phyloP scores from a whole-genome alignment of 2,329 filamentous ascomycete species.

The Xylariaceae sp. region DNA sequence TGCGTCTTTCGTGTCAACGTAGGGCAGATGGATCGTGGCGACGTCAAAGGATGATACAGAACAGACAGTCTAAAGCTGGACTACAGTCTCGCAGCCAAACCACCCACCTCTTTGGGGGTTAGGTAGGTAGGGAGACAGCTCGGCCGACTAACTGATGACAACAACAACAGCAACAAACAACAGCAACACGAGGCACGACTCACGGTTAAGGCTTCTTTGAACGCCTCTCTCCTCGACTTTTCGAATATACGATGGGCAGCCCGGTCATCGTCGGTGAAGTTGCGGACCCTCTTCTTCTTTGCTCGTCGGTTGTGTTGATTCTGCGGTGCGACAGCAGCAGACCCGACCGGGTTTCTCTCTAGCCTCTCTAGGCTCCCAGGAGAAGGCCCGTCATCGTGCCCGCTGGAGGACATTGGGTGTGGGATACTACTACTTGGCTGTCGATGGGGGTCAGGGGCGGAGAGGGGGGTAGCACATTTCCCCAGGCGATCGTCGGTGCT shows the following conservation, averaged over 20 bases:
- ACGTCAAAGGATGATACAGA: conserved; percentile 5
- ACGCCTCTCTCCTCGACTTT: conserved; percentile 36
- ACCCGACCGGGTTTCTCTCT: conserved; percentile 9
- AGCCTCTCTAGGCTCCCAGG: conserved; percentile 12
- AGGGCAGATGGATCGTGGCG: no score
- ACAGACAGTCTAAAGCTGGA: not conserved
- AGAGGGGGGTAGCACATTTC: conserved; percentile 14
- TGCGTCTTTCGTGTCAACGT: conserved; percentile 6
- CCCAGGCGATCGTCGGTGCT: conserved; percentile 2
- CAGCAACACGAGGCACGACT: conserved; percentile 14
- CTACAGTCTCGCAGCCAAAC: not conserved
- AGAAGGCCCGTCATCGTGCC: conserved; percentile 18
- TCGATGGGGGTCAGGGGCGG: conserved; percentile 1
- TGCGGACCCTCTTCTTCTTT: conserved; percentile 33
- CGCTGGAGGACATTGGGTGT: conserved; percentile 19
- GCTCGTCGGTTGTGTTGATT: conserved; percentile 8
- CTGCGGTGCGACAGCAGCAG: not conserved
- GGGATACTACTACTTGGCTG: conserved; percentile 8
- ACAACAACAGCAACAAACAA: no score
- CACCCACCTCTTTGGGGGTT: not conserved
- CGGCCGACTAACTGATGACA: no score
- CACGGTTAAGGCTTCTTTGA: conserved; percentile 35
- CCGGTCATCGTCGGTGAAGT: conserved; percentile 37
- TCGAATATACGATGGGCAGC: conserved; percentile 38
- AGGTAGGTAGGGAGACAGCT: not conserved